Evolutionary conservation across 129 eudicot genomes (phyloP).

Genomic region (Chrysanthemum seticuspe): DNA sequence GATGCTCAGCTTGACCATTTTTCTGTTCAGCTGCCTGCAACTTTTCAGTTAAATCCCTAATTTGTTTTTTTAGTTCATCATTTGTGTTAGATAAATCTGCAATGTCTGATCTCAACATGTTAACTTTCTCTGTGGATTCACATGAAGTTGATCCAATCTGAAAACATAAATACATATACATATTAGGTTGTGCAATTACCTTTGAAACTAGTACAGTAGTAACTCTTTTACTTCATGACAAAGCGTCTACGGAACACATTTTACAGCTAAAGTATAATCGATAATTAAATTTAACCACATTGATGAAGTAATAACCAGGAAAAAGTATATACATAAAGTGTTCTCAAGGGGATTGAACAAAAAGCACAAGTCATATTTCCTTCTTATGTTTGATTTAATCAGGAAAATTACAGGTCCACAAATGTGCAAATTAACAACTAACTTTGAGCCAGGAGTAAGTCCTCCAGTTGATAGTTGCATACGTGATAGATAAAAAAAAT

Average conservation of each 20-base stretch:
- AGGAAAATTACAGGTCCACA: slow-evolving; percentile 5
- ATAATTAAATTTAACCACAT: slow-evolving; percentile 16
- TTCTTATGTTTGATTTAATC: slow-evolving; percentile 13
- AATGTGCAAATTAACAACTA: slow-evolving; percentile 6
- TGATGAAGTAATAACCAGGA: slow-evolving; percentile 11
- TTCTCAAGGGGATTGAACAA: background rate
- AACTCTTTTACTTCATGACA: background rate
- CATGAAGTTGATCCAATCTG: slow-evolving; percentile 50
- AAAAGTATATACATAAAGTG: background rate
- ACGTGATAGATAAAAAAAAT: background rate
- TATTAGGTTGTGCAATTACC: slow-evolving; percentile 3
- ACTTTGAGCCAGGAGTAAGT: background rate
- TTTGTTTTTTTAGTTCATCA: slow-evolving; percentile 55
- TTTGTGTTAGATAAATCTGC: slow-evolving; percentile 46
- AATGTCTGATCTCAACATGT: slow-evolving; percentile 53
- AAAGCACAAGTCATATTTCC: background rate
- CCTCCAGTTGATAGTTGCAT: background rate
- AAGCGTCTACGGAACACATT: background rate
- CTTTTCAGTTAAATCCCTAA: slow-evolving; percentile 58
- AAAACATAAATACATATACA: background rate
- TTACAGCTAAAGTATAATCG: slow-evolving; percentile 4
- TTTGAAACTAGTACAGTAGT: background rate
- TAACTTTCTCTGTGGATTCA: slow-evolving; percentile 51
- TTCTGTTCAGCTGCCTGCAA: slow-evolving; percentile 56
- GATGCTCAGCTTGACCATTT: slow-evolving; percentile 61